Evolutionary conservation across 306 rosid species (phyloP), one percentile per base, ranked within the genome.

Genomic region (Mimosa pudica): DNA sequence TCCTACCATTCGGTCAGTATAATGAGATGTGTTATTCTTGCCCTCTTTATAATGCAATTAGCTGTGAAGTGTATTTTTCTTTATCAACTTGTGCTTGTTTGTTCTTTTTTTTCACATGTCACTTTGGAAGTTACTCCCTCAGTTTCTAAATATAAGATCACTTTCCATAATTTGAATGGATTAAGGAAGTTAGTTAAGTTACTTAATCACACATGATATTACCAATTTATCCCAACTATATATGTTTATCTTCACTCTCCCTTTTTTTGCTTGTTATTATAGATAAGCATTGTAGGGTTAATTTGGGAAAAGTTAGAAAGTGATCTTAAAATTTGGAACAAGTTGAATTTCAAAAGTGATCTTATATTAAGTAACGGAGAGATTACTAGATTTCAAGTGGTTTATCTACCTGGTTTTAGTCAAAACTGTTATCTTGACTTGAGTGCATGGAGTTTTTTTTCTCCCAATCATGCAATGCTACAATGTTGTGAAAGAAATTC

Each of bases 1-100:
- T 60, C 79, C 93, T 11, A 64, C 81, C 57, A 87, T 91, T 71
- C 68, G 93, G 99, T 96, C 47, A 61, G 87, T 81, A 4, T 24
- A 24, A 24, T 32, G 32, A 20, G 33, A 61, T 76, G 33, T 36
- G 3, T 74, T 54, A 6, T 74, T 54, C 4, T 52, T 79, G 51
- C 10, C 47, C 32, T 49, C 8, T 65, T 84, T 73, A 36, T 68
- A 0, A 57, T 78, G 24, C 20, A 48, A 30, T 57, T 41, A 2
- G 49, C 54, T 4, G 16, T 64, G 20, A 44, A 77, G 71, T 55
- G 20, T 11, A 18, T 6, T 82, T 68, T 41, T 49, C 18, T 65
- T 51, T 73, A 12, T 38, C 73, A n/a, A 24, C 48, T 70, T 71
- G 11, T 64, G 13, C 8, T 55, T 38, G 55, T 54, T 68, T 68